These are phyloP conservation scores for Ceratobasidium sp. DNA, from an alignment of 1,284 basidiomycete species.

Conservation along the genomic window DNA sequence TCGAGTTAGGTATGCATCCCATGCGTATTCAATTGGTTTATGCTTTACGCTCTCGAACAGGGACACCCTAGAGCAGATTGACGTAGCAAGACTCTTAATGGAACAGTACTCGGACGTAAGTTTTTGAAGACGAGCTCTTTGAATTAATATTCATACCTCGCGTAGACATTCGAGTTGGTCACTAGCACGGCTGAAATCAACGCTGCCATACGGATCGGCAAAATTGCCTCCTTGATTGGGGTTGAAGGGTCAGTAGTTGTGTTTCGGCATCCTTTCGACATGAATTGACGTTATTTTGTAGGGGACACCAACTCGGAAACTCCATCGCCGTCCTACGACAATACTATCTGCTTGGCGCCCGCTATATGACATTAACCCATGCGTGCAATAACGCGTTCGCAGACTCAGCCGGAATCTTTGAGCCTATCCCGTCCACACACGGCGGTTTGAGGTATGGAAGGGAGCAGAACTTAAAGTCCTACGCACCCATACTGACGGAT, in stretches of 20 bases:
- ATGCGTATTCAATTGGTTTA: background rate
- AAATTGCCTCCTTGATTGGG: slow-evolving; percentile 87
- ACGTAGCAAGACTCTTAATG: slow-evolving; percentile 82
- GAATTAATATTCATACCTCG: background rate
- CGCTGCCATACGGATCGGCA: slow-evolving; percentile 72
- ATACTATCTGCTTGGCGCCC: slow-evolving; percentile 85
- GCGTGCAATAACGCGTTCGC: slow-evolving; percentile 93
- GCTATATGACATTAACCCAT: slow-evolving; percentile 91
- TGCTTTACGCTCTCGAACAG: slow-evolving; percentile 57
- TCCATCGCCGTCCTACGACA: slow-evolving; percentile 84
- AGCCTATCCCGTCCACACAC: slow-evolving; percentile 69
- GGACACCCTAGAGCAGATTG: slow-evolving; percentile 94
- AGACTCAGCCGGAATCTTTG: slow-evolving; percentile 79
- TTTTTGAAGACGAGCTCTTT: slow-evolving; percentile 30
- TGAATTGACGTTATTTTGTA: slow-evolving; percentile 54
- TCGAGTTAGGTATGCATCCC: slow-evolving; percentile 72
- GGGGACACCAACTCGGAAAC: slow-evolving; percentile 90
- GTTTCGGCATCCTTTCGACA: background rate
- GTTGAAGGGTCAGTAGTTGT: slow-evolving; percentile 79
- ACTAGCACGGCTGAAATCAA: slow-evolving; percentile 72
- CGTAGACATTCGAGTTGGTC: slow-evolving; percentile 77
- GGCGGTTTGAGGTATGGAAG: slow-evolving; percentile 72
- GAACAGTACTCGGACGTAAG: slow-evolving; percentile 80
- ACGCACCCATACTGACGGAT: background rate
- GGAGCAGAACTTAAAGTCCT: background rate